Evolutionary conservation across 2,329 filamentous ascomycete species (phyloP), one percentile per base, ranked within the genome.

Genomic region (Emericellopsis atlantica): DNA sequence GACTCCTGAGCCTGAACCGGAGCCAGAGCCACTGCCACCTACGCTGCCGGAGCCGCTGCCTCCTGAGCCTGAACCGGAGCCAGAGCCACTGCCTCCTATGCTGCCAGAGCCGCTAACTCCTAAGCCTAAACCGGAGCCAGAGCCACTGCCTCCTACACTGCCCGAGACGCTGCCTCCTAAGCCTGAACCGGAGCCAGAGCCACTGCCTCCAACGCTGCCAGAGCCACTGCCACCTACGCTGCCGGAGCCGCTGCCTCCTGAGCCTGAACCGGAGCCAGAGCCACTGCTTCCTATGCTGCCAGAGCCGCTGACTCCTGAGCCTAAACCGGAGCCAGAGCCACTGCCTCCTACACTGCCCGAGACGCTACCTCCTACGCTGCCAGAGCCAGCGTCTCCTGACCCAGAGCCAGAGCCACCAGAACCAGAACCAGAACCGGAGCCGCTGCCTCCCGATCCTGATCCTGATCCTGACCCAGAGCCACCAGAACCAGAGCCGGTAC

Each of bases 161-260:
- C n/a, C n/a, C n/a, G n/a, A n/a, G n/a, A n/a, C n/a, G n/a, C n/a
- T n/a, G n/a, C n/a, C n/a, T n/a, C n/a, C n/a, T n/a, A n/a, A n/a
- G n/a, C n/a, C n/a, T n/a, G n/a, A n/a, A 7, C 35, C 35, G 5
- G 35, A 37, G n/a, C 35, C 35, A 8, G 35, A 37, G n/a, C 34
- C 34, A 36, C 9, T 10, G 34, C 37, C 24, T 32, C 44, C 39
- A n/a, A n/a, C n/a, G n/a, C n/a, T n/a, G n/a, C n/a, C n/a, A n/a
- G n/a, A n/a, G n/a, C n/a, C n/a, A n/a, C n/a, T n/a, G n/a, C n/a
- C n/a, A n/a, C n/a, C n/a, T n/a, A n/a, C n/a, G n/a, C n/a, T n/a
- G n/a, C 45, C 42, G 6, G 37, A 39, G 8, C 43, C 45, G n/a
- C 31, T 38, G 23, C 42, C 40, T 4, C 43, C 43, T n/a, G 32